Evolutionary conservation across 768 basidiomycete genomes (phyloP), one percentile per base, ranked within the genome.

Genomic region (Tylopilus sp.): DNA sequence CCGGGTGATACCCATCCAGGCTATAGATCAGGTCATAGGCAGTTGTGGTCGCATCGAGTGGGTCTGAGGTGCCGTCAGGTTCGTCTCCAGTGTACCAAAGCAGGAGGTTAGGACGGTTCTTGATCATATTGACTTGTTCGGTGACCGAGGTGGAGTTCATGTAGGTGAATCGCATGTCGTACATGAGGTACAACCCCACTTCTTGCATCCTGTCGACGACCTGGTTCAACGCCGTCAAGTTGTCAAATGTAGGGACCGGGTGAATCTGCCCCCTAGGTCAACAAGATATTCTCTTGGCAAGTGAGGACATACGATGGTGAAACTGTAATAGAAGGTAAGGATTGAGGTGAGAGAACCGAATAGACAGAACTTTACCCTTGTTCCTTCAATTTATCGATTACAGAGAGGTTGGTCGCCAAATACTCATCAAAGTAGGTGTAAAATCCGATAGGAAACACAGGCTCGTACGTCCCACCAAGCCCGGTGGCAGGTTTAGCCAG

Each of bases 151-250:
- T 77, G 8, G 70, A 56, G 65, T 91, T 84, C 77, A 76, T 80
- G 70, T 89, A 91, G 6, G 79, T 79, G 78, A 45, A 74, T n/a
- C n/a, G n/a, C 88, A 92, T 90, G 63, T 91, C 87, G 57, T 92
- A 92, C 82, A 90, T 89, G 50, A 91, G 75, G 62, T 85, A 92
- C 8, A 69, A n/a, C 1, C 79, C 81, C 1, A 84, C 81, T 54
- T 84, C 77, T 65, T 89, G 81, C 85, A 90, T 88, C 40, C 77
- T 72, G 61, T 89, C 84, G 8, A 89, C 62, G 25, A 88, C 81
- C 46, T 74, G 52, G 29, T 82, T 76, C 0, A 88, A 70, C 0
- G 75, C 76, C 0, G 83, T 82, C 31, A 82, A 54, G 59, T 86
- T 82, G 55, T 76, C 75, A 55, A 85, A 89, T 0, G 78, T 66